These are phyloP conservation scores for Colletotrichum noveboracense DNA, from an alignment of 2,329 filamentous ascomycete species.

Conservation along the genomic window DNA sequence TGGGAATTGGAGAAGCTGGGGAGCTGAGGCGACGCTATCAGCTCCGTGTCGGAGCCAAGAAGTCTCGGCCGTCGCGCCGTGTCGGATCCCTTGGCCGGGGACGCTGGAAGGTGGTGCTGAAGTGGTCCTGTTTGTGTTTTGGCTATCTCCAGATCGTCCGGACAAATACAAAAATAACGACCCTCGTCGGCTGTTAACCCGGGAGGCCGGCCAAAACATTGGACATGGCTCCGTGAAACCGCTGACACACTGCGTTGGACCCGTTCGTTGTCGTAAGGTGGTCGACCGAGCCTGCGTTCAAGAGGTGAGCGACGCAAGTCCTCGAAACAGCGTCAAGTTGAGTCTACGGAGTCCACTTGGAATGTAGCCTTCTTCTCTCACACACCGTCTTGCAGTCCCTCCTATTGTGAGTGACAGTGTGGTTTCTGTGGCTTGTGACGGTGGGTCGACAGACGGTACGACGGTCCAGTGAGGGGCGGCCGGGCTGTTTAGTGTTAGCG, in stretches of 20 bases:
- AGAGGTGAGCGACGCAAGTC: background rate
- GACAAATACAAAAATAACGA: background rate
- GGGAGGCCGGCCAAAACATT: background rate
- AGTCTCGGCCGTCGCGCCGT: constrained; percentile 9
- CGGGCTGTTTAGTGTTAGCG: background rate
- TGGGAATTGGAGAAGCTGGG: background rate
- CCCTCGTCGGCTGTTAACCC: background rate
- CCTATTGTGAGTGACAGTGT: background rate
- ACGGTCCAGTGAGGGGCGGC: background rate
- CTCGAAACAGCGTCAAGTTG: background rate
- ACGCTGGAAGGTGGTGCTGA: background rate
- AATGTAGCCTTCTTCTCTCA: background rate
- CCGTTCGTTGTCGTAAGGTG: background rate
- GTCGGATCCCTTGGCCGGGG: constrained; percentile 7
- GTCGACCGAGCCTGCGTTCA: background rate
- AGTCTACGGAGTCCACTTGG: background rate
- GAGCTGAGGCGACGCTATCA: background rate
- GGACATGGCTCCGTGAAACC: background rate
- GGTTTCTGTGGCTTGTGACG: constrained; percentile 10
- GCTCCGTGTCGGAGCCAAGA: constrained; percentile 18
- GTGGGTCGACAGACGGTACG: background rate
- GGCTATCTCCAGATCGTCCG: background rate
- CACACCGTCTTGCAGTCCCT: background rate
- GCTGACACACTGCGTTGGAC: background rate
- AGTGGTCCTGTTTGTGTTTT: background rate